These are phyloP conservation scores for Ascochyta viciae-villosae DNA, from an alignment of 2,329 filamentous ascomycete species.

Conservation along the genomic window DNA sequence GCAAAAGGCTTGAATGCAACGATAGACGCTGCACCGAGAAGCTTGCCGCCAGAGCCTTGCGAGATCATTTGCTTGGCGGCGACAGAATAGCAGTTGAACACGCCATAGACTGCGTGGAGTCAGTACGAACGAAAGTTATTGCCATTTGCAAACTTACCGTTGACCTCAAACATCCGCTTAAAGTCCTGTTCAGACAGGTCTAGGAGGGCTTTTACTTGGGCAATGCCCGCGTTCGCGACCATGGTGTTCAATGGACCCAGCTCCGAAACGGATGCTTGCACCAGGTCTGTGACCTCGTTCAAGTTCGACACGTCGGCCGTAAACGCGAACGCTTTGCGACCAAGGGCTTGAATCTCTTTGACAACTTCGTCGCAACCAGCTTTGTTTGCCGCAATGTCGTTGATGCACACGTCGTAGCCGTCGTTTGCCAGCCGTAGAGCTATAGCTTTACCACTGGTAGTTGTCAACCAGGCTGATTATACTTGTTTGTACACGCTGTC, in stretches of 20 bases:
- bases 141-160: conserved; percentile 43
- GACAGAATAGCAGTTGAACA: conserved; percentile 69
- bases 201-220: conserved; percentile 63
- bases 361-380: conserved; percentile 61
- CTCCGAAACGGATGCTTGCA: conserved; percentile 59
- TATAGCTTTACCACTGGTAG: conserved; percentile 64
- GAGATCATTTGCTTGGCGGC: conserved; percentile 71
- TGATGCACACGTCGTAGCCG: conserved; percentile 71
- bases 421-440: conserved; percentile 69
- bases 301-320: conserved; percentile 68
- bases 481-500: not conserved
- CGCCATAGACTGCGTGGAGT: conserved; percentile 58
- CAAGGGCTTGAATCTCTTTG: conserved; percentile 60
- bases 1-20: conserved; percentile 67
- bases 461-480: conserved; percentile 7
- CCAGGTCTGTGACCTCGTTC: conserved; percentile 60
- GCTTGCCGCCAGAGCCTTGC: conserved; percentile 60
- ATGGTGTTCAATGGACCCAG: conserved; percentile 62
- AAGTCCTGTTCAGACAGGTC: conserved; percentile 66
- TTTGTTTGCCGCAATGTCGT: conserved; percentile 64
- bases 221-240: conserved; percentile 70
- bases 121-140: not conserved
- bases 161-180: conserved; percentile 67
- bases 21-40: conserved; percentile 61
- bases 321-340: conserved; percentile 61